Evolutionary conservation across 257 asterid species (phyloP), one percentile per base, ranked within the genome.

Genomic region (Coffea eugenioides): DNA sequence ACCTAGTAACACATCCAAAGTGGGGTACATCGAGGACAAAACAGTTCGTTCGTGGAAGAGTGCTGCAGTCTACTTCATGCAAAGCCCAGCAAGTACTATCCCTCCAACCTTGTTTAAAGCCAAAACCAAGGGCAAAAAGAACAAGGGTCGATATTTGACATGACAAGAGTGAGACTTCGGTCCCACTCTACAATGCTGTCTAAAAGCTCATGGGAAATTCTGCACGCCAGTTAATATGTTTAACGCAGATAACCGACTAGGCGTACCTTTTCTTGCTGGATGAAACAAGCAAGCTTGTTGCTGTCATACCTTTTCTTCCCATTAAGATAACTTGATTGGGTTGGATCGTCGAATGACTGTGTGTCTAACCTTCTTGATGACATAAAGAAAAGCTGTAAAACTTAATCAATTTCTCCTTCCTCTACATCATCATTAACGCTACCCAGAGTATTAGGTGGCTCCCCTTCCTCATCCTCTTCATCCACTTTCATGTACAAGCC

Each of bases 401-500:
- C 52, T 66, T 52, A 74, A 74, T 74, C 65, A 25, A 64, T 64
- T 59, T 59, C 66, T 91, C 97, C 83, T 91, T 80, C 82, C 66
- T 80, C 82, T 3, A 68, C 95, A n/a, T 86, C 94, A 69, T 89
- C 96, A 11, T 79, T 72, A 25, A 51, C 86, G 70, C 25, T 68
- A 23, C 77, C 80, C 3, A 69, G 82, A 21, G 39, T 54, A 59
- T 77, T 84, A 34, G 77, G 80, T 39, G 88, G 90, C 73, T 90
- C 97, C 5, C 82, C 89, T 72, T 94, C 97, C 71, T 93, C 98
- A 69, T 91, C 97, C 18, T 94, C 97, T 2, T 92, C 96, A 20
- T 95, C 97, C 68, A 41, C 86, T 83, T 95, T 95, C 93, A 93
- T 95, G 86, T 88, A 95, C 91, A 95, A 76, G 12, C 98, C 98